Evolutionary conservation across 805 yeast species (phyloP), one percentile per base, ranked within the genome.

Genomic region (Candida corydali): DNA sequence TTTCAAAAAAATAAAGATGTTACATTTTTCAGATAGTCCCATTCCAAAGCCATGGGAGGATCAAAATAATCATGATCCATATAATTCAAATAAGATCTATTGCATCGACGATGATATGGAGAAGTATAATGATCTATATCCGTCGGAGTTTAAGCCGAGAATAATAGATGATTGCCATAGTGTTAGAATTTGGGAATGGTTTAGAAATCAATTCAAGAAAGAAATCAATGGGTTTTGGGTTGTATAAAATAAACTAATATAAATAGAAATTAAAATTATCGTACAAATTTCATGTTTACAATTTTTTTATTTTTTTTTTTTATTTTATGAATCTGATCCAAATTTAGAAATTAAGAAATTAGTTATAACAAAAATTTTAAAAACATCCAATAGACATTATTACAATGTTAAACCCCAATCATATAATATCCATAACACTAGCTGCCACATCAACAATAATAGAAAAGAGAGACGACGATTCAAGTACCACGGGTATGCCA

Each of bases 11-110:
- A 54, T 70, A 4, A 72, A 69, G 47, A 61, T 76, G 37, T 52
- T 79, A 19, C 88, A 82, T 51, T 82, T 75, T 52, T 75, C 82
- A 3, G 88, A 82, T 49, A 68, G 70, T 24, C 87, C 87, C 5
- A 54, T 80, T 5, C 76, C 80, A 0, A 80, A 82, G 49, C 87
- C 86, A 4, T 80, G 87, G 87, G 50, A 49, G 27, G 55, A 56
- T 29, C 54, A 56, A 32, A 45, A 52, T 33, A 44, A 51, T 26
- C 19, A 23, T 8, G 53, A 39, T 8, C 47, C 50, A 23, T 60
- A 60, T 38, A 56, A 54, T 34, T 19, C 39, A n/a, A 44, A 43
- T 30, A 53, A 55, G 39, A 52, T 57, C 3, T 44, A 52, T 26
- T 62, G 70, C 38, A 38, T 38, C 2, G 36, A 50, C 15, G 29